Base-by-base conservation (phyloP, 1,284 basidiomycete species). In the Marasmius oreades region DNA sequence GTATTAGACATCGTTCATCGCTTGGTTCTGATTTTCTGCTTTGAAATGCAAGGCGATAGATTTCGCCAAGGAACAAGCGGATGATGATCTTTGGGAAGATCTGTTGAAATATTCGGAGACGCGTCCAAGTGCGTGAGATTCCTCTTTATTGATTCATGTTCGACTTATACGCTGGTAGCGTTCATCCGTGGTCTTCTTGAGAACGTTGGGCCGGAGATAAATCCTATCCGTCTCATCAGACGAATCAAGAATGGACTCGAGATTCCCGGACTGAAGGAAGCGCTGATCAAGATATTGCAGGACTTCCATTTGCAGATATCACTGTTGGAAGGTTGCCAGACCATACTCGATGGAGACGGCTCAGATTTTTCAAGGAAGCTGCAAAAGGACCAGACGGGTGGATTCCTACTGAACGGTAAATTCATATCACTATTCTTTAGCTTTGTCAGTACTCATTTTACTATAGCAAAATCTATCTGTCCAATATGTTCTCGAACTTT, bases 11-110 rank as follows among this genome's bases (percentile, higher is more conserved):
- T 23, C 39, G 20, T 36, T 24, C 8, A 46, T 16, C 45, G 3
- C 47, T n/a, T 12, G 20, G 14, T 20, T 48, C 20, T 36, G 14
- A 20, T 14, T 28, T 47, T 26, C 26, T 48, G 1, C 24, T 10
- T 43, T 43, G 12, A n/a, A n/a, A 31, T 31, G 5, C 10, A 60
- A 93, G 91, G 95, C 96, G 0, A 98, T 99, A 64, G 95, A 98
- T 59, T 99, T 99, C 67, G 96, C 95, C 0, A 96, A 96, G 67
- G 95, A 98, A 69, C 96, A 98, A 70, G 90, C 90, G 57, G 97
- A 99, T 64, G 88, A 95, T 61, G 97, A 99, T 69, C 83, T 99
- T 0, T 99, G 97, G 97, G 96, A 98, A 66, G 95, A 98, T 69
- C 79, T 99, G 11, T 76, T 99, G 20, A 85, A 81, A 58, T 98